A percentile compares a stretch with the other conserved stretches of the same genome.
Conservation (phyloP, 495 filamentous ascomycete species). For the Hypoxylon perforatum region DNA sequence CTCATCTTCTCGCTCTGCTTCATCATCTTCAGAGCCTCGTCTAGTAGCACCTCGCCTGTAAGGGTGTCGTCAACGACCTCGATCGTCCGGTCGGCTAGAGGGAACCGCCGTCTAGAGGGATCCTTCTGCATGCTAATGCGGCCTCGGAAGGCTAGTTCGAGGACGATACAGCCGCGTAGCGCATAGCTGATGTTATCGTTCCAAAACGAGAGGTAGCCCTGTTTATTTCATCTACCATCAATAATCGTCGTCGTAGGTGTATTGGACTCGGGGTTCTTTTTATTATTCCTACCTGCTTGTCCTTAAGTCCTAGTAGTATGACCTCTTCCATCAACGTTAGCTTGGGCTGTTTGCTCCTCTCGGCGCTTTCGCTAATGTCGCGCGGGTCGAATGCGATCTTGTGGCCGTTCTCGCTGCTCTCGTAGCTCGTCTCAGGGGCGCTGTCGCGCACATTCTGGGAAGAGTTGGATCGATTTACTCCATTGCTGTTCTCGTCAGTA, state of each 20-base stretch:
- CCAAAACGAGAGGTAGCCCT: conserved; percentile 99
- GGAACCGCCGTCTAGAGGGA: conserved; percentile 89
- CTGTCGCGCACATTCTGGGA: conserved; percentile 59
- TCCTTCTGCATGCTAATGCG: conserved; percentile 99
- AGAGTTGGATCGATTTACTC: conserved; percentile 52
- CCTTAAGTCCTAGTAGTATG: conserved; percentile 91
- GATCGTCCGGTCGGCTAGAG: conserved; percentile 89
- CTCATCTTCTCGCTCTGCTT: conserved; percentile 99
- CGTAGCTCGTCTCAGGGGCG: conserved; percentile 89
- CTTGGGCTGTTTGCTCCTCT: conserved; percentile 97
- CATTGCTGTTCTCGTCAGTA: conserved; percentile 46
- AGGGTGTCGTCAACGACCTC: conserved; percentile 97
- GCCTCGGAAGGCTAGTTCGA: conserved; percentile 94
- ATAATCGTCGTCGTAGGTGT: conserved; percentile 20
- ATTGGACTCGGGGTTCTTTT: conserved; percentile 6
- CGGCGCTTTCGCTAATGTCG: conserved; percentile 96
- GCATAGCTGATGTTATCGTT: conserved; percentile 99
- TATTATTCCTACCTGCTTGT: conserved; percentile 87
- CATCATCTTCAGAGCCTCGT: conserved; percentile 99
- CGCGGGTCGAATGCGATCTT: conserved; percentile 98
- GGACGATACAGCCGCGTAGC: conserved; percentile 95
- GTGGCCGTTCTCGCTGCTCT: conserved; percentile 93
- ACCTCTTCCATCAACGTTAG: conserved; percentile 99
- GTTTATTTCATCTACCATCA: conserved; percentile 50
- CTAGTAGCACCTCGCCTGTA: conserved; percentile 96